phyloP scores from a whole-genome alignment of 2,329 filamentous ascomycete species.

The Teratosphaeria pseudoeucalypti region DNA sequence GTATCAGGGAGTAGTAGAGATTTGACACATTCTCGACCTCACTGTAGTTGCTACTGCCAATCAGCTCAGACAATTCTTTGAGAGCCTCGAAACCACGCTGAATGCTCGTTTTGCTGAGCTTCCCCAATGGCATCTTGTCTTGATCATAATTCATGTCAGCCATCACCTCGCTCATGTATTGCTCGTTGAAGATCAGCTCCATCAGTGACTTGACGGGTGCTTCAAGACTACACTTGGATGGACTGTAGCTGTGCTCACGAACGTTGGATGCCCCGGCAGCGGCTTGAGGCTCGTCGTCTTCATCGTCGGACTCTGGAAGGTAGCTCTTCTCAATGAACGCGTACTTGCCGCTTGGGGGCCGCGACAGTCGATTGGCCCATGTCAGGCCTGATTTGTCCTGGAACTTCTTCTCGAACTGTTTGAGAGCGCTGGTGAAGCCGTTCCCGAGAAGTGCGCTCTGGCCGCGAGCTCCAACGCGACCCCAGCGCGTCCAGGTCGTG shows the following conservation, averaged over 20 bases:
- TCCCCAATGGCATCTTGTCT: conserved; percentile 71
- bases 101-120: conserved; percentile 71
- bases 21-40: conserved; percentile 61
- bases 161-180: conserved; percentile 61
- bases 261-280: conserved; percentile 15
- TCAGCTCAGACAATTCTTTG: conserved; percentile 60
- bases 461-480: conserved; percentile 55
- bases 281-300: conserved; percentile 29
- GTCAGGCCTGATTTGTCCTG: conserved; percentile 44
- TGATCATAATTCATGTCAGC: conserved; percentile 58
- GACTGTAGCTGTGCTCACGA: conserved; percentile 9
- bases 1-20: conserved; percentile 69
- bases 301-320: conserved; percentile 54
- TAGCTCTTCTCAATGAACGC: conserved; percentile 74
- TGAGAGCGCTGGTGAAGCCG: conserved; percentile 31
- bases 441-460: conserved; percentile 33
- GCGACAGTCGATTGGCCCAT: conserved; percentile 40
- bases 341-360: conserved; percentile 57
- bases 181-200: conserved; percentile 71
- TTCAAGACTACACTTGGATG: conserved; percentile 47
- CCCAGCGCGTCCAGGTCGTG: conserved; percentile 54
- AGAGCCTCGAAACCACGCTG: conserved; percentile 63
- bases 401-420: conserved; percentile 46
- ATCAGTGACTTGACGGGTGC: conserved; percentile 57
- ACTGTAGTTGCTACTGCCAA: conserved; percentile 34